Conservation (phyloP, 2,329 filamentous ascomycete genomes). For the Penicillium sumatraense region DNA sequence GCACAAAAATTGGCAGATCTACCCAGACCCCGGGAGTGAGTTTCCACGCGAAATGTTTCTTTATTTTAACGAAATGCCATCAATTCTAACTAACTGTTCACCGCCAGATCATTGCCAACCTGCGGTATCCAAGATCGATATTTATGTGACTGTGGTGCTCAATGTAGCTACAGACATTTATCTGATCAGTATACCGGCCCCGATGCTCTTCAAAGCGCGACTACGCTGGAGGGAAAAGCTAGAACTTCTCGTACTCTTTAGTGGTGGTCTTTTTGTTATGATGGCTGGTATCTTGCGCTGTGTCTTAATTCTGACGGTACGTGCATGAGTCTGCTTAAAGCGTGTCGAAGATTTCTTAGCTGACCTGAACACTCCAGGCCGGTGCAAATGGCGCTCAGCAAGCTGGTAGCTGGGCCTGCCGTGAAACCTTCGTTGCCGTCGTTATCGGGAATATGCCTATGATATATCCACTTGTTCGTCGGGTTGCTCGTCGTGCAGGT, state of each 20-base stretch:
- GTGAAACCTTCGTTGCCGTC: conserved; percentile 52
- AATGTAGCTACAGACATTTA: conserved; percentile 64
- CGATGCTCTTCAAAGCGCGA: conserved; percentile 60
- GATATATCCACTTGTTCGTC: conserved; percentile 44
- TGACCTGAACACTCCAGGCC: conserved; percentile 22
- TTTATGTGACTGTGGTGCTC: conserved; percentile 57
- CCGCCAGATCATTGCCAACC: conserved; percentile 52
- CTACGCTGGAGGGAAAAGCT: conserved; percentile 57
- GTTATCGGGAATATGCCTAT: conserved; percentile 50
- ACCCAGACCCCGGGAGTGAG: conserved; percentile 61
- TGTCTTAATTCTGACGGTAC: conserved; percentile 53
- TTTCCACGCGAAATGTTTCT: conserved; percentile 7
- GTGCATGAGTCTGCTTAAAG: neutral
- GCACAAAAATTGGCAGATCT: conserved; percentile 62
- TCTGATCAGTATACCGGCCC: conserved; percentile 63
- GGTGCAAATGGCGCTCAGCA: conserved; percentile 45
- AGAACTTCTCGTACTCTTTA: conserved; percentile 59
- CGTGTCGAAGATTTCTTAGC: neutral
- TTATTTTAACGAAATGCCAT: neutral
- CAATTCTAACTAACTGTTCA: neutral
- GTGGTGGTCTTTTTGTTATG: conserved; percentile 61
- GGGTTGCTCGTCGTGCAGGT: conserved; percentile 30
- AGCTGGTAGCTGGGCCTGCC: conserved; percentile 50
- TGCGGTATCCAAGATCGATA: conserved; percentile 55
- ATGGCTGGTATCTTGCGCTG: conserved; percentile 60